These are phyloP conservation scores for Microsporum ferrugineum DNA, from an alignment of 2,329 filamentous ascomycete genomes.

Conservation along the genomic window DNA sequence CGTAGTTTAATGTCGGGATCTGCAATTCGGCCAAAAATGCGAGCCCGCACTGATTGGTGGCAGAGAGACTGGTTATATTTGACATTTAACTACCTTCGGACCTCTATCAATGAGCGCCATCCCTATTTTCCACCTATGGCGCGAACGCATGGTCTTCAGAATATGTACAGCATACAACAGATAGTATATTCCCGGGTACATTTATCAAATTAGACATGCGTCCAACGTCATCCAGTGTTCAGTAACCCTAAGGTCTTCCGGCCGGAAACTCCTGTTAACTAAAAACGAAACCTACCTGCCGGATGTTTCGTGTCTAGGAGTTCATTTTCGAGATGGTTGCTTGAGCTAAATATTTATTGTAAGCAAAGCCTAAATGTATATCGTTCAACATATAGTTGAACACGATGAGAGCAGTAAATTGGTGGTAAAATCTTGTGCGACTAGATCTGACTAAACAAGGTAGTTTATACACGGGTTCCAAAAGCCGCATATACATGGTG, in stretches of 20 bases:
- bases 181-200: constrained; percentile 39
- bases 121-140: constrained; percentile 28
- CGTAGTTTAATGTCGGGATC: too few species aligned
- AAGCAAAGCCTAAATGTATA: too few species aligned
- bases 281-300: background rate
- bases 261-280: constrained; percentile 41
- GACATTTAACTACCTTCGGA: constrained; percentile 22
- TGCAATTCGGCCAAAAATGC: too few species aligned
- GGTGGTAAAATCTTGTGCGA: too few species aligned
- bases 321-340: constrained; percentile 1
- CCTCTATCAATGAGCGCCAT: constrained; percentile 20
- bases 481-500: too few species aligned
- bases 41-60: background rate
- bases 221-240: constrained; percentile 28
- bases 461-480: too few species aligned
- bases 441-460: too few species aligned
- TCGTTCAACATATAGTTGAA: too few species aligned
- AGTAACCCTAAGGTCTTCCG: constrained; percentile 34
- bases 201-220: constrained; percentile 35
- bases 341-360: too few species aligned
- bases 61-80: constrained; percentile 14
- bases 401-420: too few species aligned
- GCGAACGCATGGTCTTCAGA: constrained; percentile 29
- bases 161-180: constrained; percentile 29
- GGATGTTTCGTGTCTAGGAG: constrained; percentile 2